Base-by-base conservation (phyloP, 768 basidiomycete genomes). In the Auriscalpium microsporum region DNA sequence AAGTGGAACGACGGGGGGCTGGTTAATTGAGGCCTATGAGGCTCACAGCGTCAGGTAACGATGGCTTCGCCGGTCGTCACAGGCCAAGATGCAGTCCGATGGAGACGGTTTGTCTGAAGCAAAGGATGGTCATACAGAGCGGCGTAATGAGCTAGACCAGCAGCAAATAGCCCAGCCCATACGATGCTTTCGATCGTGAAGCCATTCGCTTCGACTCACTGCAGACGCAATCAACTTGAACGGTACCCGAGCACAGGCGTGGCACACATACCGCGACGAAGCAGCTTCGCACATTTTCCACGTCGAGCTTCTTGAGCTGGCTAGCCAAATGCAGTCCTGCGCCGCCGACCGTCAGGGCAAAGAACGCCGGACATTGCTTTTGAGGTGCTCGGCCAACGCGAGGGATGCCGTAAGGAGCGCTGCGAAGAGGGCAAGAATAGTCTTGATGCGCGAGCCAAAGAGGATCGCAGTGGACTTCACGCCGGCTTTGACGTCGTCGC, bases 391-490 rank as follows among this genome's bases (percentile, higher is more conserved):
- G 7, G 67, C 65, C 40, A 61, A n/a, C 10, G 62, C 47, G 10
- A 74, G 56, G 13, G 62, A 59, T 19, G 50, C 40, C 23, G 71
- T 51, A 17, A 72, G 59, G 1, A 62, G 14, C 10, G 53, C 48
- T 0, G 64, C 68, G 58, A 84, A 78, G 19, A 67, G 54, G 11
- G 73, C 62, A 14, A 83, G 71, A 53, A 82, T 70, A 2, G 70
- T 69, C 37, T 72, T 69, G 28, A 78, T 71, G 35, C 69, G 63
- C 11, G 66, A 62, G 21, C 76, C 79, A 63, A 84, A 84, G n/a
- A 82, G 73, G 13, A 84, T 67, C 0, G 82, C 82, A 48, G 81
- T 84, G 1, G 81, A 83, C 65, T 82, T 81, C 50, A 85, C 78
- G 37, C 79, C 80, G 14, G 75, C 82, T 45, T 72, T 67, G 21